These are phyloP conservation scores for Stemphylium lycopersici DNA, from an alignment of 2,329 filamentous ascomycete genomes.

Conservation along the genomic window DNA sequence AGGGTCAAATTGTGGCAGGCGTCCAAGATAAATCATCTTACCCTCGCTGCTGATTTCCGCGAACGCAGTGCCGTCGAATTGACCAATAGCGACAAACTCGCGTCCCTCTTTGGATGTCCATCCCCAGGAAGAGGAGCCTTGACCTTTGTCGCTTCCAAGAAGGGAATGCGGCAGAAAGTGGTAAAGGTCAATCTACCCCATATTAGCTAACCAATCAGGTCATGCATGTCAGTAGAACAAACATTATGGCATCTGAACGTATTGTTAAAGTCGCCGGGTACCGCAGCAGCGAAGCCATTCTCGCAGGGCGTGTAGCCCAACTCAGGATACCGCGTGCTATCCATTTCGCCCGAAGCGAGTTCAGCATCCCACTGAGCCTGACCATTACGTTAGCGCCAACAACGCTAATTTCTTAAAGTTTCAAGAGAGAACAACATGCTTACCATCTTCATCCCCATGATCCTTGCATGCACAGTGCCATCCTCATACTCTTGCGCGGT, in stretches of 20 bases:
- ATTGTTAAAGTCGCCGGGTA: constrained; percentile 43
- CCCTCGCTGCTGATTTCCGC: constrained; percentile 53
- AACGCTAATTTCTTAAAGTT: background rate
- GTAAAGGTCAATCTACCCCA: constrained; percentile 56
- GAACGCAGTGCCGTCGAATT: constrained; percentile 47
- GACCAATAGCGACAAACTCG: constrained; percentile 60
- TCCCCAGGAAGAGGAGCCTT: constrained; percentile 56
- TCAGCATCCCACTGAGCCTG: constrained; percentile 36
- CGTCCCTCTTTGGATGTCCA: constrained; percentile 58
- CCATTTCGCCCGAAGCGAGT: constrained; percentile 33
- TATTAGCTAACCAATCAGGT: constrained; percentile 9
- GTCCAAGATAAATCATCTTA: constrained; percentile 58
- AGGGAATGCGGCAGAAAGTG: constrained; percentile 60
- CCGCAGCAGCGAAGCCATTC: constrained; percentile 41
- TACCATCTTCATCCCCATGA: constrained; percentile 44
- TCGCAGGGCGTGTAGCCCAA: constrained; percentile 40
- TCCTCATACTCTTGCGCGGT: constrained; percentile 43
- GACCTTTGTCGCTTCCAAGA: constrained; percentile 53
- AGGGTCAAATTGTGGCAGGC: constrained; percentile 54
- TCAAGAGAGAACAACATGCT: background rate
- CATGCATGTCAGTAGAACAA: background rate
- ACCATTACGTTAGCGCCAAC: constrained; percentile 4
- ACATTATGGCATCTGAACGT: constrained; percentile 48
- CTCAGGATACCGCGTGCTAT: constrained; percentile 36
- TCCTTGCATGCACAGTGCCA: constrained; percentile 42